Percentiles rank a stretch among this genome's conserved stretches.
Evolutionary conservation across 805 yeast genomes (phyloP).

Genomic region (Starmerella floris): DNA sequence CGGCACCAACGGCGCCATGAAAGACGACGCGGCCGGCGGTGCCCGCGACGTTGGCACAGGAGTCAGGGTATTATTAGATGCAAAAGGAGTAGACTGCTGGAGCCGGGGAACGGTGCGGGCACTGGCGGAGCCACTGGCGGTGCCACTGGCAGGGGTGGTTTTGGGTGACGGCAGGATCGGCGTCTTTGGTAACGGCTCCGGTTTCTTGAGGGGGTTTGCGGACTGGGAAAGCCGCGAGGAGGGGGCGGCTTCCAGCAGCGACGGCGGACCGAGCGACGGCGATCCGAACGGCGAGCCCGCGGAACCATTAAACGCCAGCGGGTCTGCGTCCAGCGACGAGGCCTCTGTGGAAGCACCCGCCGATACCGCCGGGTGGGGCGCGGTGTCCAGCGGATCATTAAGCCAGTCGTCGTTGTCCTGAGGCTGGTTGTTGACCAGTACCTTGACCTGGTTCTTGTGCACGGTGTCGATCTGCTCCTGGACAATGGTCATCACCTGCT

Average conservation of each 20-base stretch:
- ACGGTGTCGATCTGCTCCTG: constrained; percentile 33
- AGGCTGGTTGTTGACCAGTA: constrained; percentile 12
- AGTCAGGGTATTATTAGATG: background rate
- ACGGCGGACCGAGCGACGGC: background rate
- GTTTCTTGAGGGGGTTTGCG: background rate
- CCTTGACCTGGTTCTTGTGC: constrained; percentile 32
- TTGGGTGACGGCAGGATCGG: background rate
- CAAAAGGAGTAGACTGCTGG: background rate
- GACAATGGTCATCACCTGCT: constrained; percentile 30
- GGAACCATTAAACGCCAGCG: background rate
- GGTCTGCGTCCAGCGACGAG: background rate
- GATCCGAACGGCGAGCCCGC: background rate
- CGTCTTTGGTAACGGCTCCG: background rate
- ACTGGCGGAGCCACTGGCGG: background rate
- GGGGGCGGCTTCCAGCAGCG: background rate
- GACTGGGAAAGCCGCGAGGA: background rate
- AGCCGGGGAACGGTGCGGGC: background rate
- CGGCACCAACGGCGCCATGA: constrained; percentile 3
- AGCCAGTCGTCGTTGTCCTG: constrained; percentile 15
- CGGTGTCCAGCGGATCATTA: background rate
- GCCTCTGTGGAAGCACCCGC: background rate
- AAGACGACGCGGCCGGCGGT: background rate
- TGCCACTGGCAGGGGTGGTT: background rate
- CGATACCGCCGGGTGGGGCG: background rate
- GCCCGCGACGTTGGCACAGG: background rate